A percentile compares a stretch with the other conserved stretches of the same genome.
phyloP scores from a whole-genome alignment of 257 asterid genomes.

The Lithospermum erythrorhizon region DNA sequence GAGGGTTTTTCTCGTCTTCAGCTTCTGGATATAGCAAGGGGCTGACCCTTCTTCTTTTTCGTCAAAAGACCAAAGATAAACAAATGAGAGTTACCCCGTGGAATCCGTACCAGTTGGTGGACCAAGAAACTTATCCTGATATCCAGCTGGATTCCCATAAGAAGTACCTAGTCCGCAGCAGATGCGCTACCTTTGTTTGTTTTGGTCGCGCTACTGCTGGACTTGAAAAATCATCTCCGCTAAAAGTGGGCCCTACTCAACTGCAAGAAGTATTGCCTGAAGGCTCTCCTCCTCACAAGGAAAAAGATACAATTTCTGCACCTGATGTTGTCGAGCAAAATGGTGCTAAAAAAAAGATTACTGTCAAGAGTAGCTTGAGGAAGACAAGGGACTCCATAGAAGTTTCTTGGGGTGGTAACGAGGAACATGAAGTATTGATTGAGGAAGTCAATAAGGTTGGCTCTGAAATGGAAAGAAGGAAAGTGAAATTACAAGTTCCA shows the following conservation, averaged over 20 bases:
- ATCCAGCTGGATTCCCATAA: slow-evolving; percentile 92
- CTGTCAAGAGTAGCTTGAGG: slow-evolving; percentile 75
- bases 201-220: slow-evolving; percentile 74
- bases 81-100: slow-evolving; percentile 99
- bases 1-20: slow-evolving; percentile 97
- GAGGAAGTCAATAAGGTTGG: slow-evolving; percentile 25
- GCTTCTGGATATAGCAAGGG: slow-evolving; percentile 99
- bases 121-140: slow-evolving; percentile 40
- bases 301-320: slow-evolving; percentile 20
- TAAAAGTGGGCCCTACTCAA: slow-evolving; percentile 64
- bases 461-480: slow-evolving; percentile 46
- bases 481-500: slow-evolving; percentile 48
- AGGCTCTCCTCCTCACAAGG: slow-evolving; percentile 31
- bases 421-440: slow-evolving; percentile 19
- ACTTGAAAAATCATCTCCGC: slow-evolving; percentile 57
- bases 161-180: slow-evolving; percentile 50
- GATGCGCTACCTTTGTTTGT: slow-evolving; percentile 80
- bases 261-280: slow-evolving; percentile 38
- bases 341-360: slow-evolving; percentile 20
- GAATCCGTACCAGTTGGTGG: slow-evolving; percentile 96
- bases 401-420: slow-evolving; percentile 17
- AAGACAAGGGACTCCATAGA: slow-evolving; percentile 24
- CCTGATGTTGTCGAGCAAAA: slow-evolving; percentile 27
- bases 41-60: slow-evolving; percentile 70
- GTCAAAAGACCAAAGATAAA: slow-evolving; percentile 74